Evolutionary conservation across 192 early-diverging fungal genomes (phyloP).

Genomic region (Podila epicladia): DNA sequence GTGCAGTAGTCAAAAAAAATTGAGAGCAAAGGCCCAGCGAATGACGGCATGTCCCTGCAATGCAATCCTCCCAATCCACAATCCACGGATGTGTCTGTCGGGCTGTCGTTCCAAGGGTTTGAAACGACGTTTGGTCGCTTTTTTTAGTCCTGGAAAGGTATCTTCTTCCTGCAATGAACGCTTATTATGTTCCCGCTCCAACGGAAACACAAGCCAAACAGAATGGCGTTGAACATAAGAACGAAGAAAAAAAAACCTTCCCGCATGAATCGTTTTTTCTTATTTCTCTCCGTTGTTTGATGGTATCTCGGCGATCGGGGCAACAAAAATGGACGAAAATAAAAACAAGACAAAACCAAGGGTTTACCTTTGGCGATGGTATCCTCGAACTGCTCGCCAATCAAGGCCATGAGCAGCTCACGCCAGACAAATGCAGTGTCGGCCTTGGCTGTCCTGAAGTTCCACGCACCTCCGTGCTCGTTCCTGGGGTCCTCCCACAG

Average conservation of each 20-base stretch:
- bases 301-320: background rate
- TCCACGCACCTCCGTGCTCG: conserved; percentile 61
- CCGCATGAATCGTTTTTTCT: too few relatives aligned
- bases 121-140: too few relatives aligned
- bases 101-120: too few relatives aligned
- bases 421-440: conserved; percentile 58
- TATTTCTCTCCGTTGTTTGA: too few relatives aligned
- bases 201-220: too few relatives aligned
- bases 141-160: background rate
- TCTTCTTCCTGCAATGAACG: background rate
- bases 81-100: too few relatives aligned
- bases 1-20: too few relatives aligned
- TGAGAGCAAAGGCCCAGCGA: too few relatives aligned
- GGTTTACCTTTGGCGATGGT: conserved; percentile 50
- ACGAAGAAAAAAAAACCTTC: too few relatives aligned
- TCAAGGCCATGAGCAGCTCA: conserved; percentile 58
- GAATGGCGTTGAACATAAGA: too few relatives aligned
- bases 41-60: too few relatives aligned
- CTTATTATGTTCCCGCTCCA: too few relatives aligned
- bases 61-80: background rate
- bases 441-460: conserved; percentile 55
- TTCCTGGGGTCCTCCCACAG: conserved; percentile 63
- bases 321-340: background rate
- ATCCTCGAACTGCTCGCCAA: conserved; percentile 62
- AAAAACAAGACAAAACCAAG: background rate